Base-by-base conservation (phyloP, 169 alveolate species). In the Babesia ovata region DNA sequence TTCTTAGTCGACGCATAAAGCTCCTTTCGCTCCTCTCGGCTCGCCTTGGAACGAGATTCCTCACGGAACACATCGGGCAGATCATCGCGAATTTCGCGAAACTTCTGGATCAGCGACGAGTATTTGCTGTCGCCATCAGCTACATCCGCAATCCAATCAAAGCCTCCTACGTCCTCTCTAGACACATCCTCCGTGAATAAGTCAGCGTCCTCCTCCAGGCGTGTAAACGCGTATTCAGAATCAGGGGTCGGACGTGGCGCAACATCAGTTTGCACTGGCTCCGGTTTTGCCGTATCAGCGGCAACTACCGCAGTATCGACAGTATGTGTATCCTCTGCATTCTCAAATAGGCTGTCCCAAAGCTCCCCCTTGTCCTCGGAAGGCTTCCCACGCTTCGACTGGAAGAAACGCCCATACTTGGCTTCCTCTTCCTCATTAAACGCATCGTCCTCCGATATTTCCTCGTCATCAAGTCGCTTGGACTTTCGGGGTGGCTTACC, bases 1-100 rank as follows among this genome's bases (percentile, higher is more conserved):
- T 85, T 85, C 44, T 85, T 73, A 16, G 63, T 39, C 11, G 84
- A 65, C 6, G 77, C 86, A 14, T 87, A 87, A 24, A 77, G 90
- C 14, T 62, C 74, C 24, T 54, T 87, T 48, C 93, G 78, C 53
- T 87, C 93, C 44, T 75, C 63, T 21, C 91, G 13, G 33, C 48
- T 50, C 42, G 65, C 74, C 62, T 72, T 87, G 22, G 86, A 50
- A 13, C 85, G 86, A 7, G 90, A 70, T 17, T 79, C 84, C 52
- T 74, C 57, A 2, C 52, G 49, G 48, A 79, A 65, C 22, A 79
- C 62, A 19, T 70, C 70, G 22, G 87, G 87, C 29, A 79, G 67
- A 24, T 71, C 87, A 22, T 79, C 60, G 12, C 61, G 81, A 21
- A 79, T 67, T 28, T 69, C 81, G 65, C 69, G 63, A 63, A 70